phyloP scores from a whole-genome alignment of 306 rosid species.

The Gastrolobium bilobum region DNA sequence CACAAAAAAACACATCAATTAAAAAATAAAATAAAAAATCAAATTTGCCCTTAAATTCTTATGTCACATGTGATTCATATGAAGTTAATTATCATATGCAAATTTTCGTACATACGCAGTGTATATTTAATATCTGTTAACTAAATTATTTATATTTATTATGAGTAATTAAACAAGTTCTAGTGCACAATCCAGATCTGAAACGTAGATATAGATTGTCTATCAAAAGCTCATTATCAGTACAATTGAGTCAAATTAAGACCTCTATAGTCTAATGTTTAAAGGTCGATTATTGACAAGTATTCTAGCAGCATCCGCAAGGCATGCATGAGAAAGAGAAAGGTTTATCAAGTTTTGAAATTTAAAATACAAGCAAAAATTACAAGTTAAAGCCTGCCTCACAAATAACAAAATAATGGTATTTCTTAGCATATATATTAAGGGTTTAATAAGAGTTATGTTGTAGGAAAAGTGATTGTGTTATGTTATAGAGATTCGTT shows the following conservation, averaged over 20 bases:
- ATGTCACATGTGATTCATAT: not conserved
- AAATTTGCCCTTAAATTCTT: not conserved
- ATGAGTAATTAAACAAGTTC: not conserved
- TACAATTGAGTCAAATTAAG: constrained; percentile 12
- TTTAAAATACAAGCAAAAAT: not conserved
- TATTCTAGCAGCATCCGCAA: not conserved
- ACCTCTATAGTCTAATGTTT: not conserved
- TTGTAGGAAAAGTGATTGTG: too few species aligned
- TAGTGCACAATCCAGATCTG: not conserved
- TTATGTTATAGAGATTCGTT: too few species aligned
- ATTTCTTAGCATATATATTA: not conserved
- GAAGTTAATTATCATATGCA: not conserved
- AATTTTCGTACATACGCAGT: not conserved
- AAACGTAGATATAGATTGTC: not conserved
- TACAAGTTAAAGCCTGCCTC: constrained; percentile 35
- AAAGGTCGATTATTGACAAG: not conserved
- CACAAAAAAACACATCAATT: too few species aligned
- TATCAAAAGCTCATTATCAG: not conserved
- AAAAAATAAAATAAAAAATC: too few species aligned
- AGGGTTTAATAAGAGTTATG: too few species aligned
- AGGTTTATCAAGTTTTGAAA: not conserved
- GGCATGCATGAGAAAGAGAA: constrained; percentile 1
- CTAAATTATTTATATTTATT: not conserved
- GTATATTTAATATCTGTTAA: not conserved
- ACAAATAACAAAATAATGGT: not conserved